phyloP scores from a whole-genome alignment of 495 filamentous ascomycete genomes.

The Neurospora sp. region DNA sequence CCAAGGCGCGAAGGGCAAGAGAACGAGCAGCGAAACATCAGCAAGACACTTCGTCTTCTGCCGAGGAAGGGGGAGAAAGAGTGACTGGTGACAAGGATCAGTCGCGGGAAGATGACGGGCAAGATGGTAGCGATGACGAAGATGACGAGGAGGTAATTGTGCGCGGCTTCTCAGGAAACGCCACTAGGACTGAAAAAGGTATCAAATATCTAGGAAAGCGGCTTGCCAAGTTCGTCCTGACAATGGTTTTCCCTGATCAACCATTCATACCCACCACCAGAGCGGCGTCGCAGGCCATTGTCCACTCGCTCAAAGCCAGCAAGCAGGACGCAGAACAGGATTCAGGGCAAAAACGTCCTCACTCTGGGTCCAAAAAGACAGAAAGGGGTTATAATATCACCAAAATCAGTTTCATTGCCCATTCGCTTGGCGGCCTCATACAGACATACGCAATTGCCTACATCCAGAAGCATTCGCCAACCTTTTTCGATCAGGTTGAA shows the following conservation, averaged over 20 bases:
- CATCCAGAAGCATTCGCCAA: constrained; percentile 89
- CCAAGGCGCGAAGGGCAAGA: constrained; percentile 44
- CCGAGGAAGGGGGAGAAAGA: constrained; percentile 32
- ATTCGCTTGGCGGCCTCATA: constrained; percentile 83
- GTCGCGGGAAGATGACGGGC: constrained; percentile 10
- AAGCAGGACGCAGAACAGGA: constrained; percentile 22
- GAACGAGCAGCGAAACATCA: constrained; percentile 21
- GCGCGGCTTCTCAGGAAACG: constrained; percentile 83
- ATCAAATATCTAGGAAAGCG: constrained; percentile 96
- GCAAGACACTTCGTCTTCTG: constrained; percentile 28
- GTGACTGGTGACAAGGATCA: neutral
- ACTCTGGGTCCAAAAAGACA: constrained; percentile 19
- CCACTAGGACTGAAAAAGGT: constrained; percentile 79
- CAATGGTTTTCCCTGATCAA: constrained; percentile 87
- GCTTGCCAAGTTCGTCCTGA: constrained; percentile 79
- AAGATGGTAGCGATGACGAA: constrained; percentile 41
- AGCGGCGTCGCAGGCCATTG: constrained; percentile 32
- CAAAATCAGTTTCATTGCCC: constrained; percentile 91
- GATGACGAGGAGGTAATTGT: constrained; percentile 90
- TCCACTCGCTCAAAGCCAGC: constrained; percentile 21
- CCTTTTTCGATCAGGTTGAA: constrained; percentile 78
- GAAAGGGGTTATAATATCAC: constrained; percentile 69
- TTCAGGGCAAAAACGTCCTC: constrained; percentile 27
- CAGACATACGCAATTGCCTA: constrained; percentile 97
- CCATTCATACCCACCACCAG: constrained; percentile 65